Evolutionary conservation across 1,284 basidiomycete genomes (phyloP), one percentile per base, ranked within the genome.

Genomic region (Ustilago esculenta): DNA sequence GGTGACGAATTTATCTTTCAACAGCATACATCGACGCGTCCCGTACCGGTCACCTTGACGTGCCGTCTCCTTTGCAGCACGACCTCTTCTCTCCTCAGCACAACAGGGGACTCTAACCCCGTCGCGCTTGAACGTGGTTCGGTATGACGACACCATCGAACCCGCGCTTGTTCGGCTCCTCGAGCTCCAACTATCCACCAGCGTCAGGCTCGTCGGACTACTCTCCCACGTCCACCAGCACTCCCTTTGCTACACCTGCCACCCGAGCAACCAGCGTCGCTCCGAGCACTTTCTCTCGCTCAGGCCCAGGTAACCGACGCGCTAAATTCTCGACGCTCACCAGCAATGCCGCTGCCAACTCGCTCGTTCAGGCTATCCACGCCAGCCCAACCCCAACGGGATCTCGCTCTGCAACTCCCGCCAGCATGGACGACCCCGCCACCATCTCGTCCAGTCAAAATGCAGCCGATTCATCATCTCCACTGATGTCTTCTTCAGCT

Each of bases 271-370:
- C 67, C 44, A 65, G 61, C 24, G 47, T 71, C 30, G 57, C 67
- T 32, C 67, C 67, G 20, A 65, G 57, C 57, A 71, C 67, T 42
- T 71, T 65, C 29, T 71, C 67, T 27, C 52, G 67, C n/a, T 71
- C 67, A n/a, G 67, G 61, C 14, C 61, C 67, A 11, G 67, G 67
- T 29, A 56, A 65, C 18, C 60, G 67, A 57, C 60, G 67, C 49
- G 61, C 67, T 35, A 71, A 71, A 24, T 54, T 64, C 39, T 25
- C 56, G 45, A 56, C 60, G 51, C 37, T 68, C 17, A 40, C 46
- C 36, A 61, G 52, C 61, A 47, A 49, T 29, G 48, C 67, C 17
- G 47, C 44, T 17, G 54, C 54, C 29, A 37, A 43, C 14, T 53
- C 67, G 25, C 53, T 30, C 12, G 25, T 51, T 20, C 46, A 52